phyloP scores from a whole-genome alignment of 2,329 filamentous ascomycete genomes.

The Eutypa lata region DNA sequence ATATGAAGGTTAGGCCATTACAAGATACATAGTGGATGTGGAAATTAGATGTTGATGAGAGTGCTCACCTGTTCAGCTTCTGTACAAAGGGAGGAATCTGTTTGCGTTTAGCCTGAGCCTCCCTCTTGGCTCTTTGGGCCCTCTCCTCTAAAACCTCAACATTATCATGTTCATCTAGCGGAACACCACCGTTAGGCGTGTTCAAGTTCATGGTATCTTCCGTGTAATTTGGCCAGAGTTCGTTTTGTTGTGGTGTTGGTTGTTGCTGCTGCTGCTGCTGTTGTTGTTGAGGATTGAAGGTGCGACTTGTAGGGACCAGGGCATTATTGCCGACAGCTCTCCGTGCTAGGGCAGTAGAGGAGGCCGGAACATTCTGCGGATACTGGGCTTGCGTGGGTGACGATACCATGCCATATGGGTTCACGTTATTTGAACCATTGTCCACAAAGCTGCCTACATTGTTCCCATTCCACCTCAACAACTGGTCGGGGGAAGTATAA shows the following conservation, averaged over 20 bases:
- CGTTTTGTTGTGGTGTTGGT: constrained; percentile 17
- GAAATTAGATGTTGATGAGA: neutral
- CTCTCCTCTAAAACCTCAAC: constrained; percentile 76
- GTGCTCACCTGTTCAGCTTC: constrained; percentile 85
- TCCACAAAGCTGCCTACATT: constrained; percentile 30
- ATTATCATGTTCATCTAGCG: constrained; percentile 60
- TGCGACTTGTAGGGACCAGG: constrained; percentile 36
- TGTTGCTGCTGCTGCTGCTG: neutral
- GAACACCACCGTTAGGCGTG: constrained; percentile 28
- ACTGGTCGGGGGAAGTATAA: constrained; percentile 43
- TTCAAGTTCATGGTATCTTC: constrained; percentile 42
- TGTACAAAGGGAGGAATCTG: constrained; percentile 97
- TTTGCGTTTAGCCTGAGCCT: constrained; percentile 86
- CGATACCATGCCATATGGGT: constrained; percentile 28
- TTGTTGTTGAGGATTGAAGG: constrained; percentile 16
- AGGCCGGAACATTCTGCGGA: constrained; percentile 25
- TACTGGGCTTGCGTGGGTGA: constrained; percentile 31
- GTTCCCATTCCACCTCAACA: constrained; percentile 52
- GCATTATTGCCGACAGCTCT: constrained; percentile 49
- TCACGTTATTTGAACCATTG: constrained; percentile 28
- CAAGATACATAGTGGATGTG: neutral
- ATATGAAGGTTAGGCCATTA: constrained; percentile 1
- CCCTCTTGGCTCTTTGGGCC: constrained; percentile 78
- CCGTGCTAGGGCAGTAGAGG: constrained; percentile 51
- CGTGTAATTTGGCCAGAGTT: constrained; percentile 37